Percentiles rank a stretch among this genome's conserved stretches.
Conservation (phyloP, 1,284 basidiomycete species). For the Ceratobasidium sp. region DNA sequence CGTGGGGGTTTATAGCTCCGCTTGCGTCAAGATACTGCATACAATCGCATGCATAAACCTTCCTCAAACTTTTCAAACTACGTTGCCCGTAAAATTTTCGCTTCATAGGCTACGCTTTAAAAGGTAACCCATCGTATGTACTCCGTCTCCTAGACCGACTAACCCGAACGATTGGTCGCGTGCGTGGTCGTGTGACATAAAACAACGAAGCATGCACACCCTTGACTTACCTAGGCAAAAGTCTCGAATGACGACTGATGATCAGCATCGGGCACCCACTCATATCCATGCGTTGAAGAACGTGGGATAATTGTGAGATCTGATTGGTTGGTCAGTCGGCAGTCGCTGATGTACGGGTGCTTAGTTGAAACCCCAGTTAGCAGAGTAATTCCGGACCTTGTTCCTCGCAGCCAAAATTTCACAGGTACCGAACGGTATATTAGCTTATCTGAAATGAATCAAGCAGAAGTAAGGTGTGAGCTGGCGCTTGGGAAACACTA, state of each 20-base stretch:
- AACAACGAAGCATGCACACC: conserved; percentile 12
- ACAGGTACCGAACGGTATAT: too few species aligned
- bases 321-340: conserved; percentile 25
- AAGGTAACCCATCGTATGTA: background rate
- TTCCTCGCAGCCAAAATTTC: too few species aligned
- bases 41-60: too few species aligned
- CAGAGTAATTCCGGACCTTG: too few species aligned
- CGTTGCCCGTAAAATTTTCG: background rate
- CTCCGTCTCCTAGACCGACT: background rate
- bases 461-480: too few species aligned
- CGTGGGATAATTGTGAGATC: conserved; percentile 1
- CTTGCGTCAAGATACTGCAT: too few species aligned
- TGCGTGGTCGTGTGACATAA: conserved; percentile 31
- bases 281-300: background rate
- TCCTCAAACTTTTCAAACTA: too few species aligned
- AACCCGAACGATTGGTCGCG: background rate
- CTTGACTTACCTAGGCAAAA: background rate
- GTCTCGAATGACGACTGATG: background rate
- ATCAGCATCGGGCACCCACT: background rate
- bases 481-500: too few species aligned
- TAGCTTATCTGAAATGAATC: too few species aligned
- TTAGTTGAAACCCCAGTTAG: too few species aligned
- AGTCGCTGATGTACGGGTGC: background rate
- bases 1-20: conserved; percentile 1
- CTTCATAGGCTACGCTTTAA: too few species aligned